Percentiles rank a stretch among this genome's conserved stretches.
These are phyloP conservation scores for Xylariaceae sp. DNA, from an alignment of 2,329 filamentous ascomycete species.

Conservation along the genomic window DNA sequence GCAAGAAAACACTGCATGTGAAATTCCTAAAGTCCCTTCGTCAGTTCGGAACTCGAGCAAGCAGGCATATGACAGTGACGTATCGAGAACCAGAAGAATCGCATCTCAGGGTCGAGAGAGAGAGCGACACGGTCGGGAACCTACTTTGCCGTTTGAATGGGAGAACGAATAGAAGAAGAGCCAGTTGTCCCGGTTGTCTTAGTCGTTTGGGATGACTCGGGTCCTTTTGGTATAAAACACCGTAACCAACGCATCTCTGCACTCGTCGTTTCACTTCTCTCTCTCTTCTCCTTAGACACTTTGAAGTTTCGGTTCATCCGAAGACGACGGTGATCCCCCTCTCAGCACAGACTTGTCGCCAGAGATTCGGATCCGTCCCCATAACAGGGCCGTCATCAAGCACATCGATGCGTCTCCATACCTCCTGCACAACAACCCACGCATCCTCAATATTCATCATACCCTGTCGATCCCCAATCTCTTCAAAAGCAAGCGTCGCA, in stretches of 20 bases:
- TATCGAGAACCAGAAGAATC: no score
- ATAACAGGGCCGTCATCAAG: conserved; percentile 24
- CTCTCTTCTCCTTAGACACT: no score
- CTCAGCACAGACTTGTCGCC: conserved; percentile 53
- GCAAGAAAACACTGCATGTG: background rate
- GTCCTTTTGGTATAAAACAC: background rate
- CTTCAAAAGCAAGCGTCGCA: conserved; percentile 47
- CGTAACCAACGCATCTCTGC: background rate
- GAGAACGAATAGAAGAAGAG: background rate
- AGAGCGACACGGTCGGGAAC: background rate
- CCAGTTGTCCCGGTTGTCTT: no score
- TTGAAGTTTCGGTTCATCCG: conserved; percentile 37
- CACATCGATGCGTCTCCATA: conserved; percentile 50
- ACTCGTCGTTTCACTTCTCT: background rate
- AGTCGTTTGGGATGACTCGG: no score
- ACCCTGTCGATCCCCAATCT: conserved; percentile 52
- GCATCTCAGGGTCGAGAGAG: background rate
- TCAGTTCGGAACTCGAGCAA: background rate
- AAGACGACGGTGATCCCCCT: conserved; percentile 57
- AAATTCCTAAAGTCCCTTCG: background rate
- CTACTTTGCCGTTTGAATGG: background rate
- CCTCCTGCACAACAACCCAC: conserved; percentile 56
- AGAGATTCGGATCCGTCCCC: conserved; percentile 39
- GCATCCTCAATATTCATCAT: conserved; percentile 61
- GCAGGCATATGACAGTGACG: background rate